Base-by-base conservation (phyloP, 139 green algal genomes). In the Tetratostichococcus sp. region DNA sequence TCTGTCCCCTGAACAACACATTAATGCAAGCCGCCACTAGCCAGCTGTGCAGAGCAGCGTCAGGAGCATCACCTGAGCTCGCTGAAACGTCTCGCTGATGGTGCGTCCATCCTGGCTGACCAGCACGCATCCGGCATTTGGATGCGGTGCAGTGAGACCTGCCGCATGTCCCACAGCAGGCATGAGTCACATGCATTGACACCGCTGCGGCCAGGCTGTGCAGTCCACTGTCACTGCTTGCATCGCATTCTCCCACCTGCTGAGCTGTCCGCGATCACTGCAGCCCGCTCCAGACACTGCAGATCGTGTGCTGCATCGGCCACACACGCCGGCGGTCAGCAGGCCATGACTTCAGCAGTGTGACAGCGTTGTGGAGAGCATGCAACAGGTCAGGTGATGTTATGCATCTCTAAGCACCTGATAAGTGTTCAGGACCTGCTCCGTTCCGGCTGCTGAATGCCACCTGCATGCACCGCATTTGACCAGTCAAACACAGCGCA, bases 71-170 rank as follows among this genome's bases (percentile, higher is more conserved):
- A 91, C 89, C 82, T 95, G 90, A 2, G 92, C 92, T 23, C 76
- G 74, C n/a, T 91, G 91, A 65, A 74, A 87, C 0, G 83, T 81
- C 35, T 85, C 74, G 23, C 73, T 76, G 25, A 96, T 30, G 0
- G 80, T 39, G 21, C 73, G 34, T 0, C 89, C 88, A 31, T 79
- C 50, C 0, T 80, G 35, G 3, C 6, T 67, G 5, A 93, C 84
- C 0, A 97, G 80, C 0, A 94, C 71, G 68, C 92, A 97, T 2
- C 71, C 92, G 66, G 83, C 75, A 57, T 97, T 94, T 26, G 92
- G 92, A 79, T 97, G 92, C 2, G 92, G 92, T 65, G 87, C 78
- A 5, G 89, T 94, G 16, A 82, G 19, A 3, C 77, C 77, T 82
- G 67, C 43, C 30, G 0, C 1, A 17, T 34, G 57, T 11, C 1